Conservation (phyloP, 306 rosid genomes). For the Morella rubra region DNA sequence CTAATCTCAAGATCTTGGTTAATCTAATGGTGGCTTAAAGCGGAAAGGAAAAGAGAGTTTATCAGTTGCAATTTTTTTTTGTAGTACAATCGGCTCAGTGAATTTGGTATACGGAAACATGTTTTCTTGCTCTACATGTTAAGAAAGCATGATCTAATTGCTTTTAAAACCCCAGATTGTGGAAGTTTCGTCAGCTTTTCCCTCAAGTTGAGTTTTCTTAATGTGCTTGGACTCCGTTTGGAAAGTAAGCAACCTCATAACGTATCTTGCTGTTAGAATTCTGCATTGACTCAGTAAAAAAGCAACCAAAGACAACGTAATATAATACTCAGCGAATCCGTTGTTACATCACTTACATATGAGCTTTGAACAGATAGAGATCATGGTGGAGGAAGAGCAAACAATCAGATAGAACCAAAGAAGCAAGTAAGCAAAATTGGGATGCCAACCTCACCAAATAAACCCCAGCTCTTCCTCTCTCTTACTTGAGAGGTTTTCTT, state of each 20-base stretch:
- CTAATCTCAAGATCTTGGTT: constrained; percentile 4
- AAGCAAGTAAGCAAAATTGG: constrained; percentile 36
- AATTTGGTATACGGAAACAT: background rate
- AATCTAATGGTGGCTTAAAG: constrained; percentile 5
- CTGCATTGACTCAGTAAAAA: background rate
- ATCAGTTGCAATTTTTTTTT: no score
- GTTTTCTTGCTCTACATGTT: background rate
- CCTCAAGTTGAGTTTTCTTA: background rate
- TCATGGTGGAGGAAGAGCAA: background rate
- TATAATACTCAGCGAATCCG: background rate
- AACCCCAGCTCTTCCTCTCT: background rate
- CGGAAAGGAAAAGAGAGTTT: background rate
- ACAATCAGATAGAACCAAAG: constrained; percentile 9
- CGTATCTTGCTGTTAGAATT: background rate
- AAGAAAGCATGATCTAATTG: background rate
- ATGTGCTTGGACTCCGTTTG: background rate
- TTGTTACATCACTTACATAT: background rate
- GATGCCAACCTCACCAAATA: constrained; percentile 49
- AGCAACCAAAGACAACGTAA: background rate
- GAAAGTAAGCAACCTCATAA: background rate
- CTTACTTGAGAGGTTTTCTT: constrained; percentile 21
- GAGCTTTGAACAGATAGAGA: constrained; percentile 6
- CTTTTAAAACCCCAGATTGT: background rate
- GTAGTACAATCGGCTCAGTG: no score
- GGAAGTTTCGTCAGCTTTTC: background rate